Conservation (phyloP, 2,329 filamentous ascomycete genomes). For the Cladosporium halotolerans region DNA sequence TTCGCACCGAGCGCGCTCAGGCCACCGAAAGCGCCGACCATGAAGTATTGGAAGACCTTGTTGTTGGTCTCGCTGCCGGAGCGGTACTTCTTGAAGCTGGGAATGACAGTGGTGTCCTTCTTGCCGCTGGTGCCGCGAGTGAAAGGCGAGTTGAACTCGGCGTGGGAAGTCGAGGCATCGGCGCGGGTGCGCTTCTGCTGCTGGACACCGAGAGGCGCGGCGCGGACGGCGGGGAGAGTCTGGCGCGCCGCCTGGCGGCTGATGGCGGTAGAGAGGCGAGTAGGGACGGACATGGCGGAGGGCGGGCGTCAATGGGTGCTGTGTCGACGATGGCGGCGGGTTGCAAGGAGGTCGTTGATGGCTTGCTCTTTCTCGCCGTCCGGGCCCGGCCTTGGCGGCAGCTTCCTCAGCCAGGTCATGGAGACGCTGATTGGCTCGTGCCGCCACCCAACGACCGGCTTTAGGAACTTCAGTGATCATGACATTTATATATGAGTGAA, state of each 20-base stretch:
- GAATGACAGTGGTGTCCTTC: slow-evolving; percentile 62
- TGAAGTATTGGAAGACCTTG: slow-evolving; percentile 94
- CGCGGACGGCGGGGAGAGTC: slow-evolving; percentile 41
- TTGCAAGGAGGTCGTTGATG: slow-evolving; percentile 11
- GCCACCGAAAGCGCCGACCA: slow-evolving; percentile 93
- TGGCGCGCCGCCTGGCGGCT: slow-evolving; percentile 43
- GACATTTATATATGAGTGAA: no score
- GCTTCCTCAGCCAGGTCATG: neutral
- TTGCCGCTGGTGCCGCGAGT: slow-evolving; percentile 32
- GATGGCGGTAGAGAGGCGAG: slow-evolving; percentile 40
- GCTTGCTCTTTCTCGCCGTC: neutral
- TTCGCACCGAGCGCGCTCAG: slow-evolving; percentile 90
- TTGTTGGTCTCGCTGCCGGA: slow-evolving; percentile 65
- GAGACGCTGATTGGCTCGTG: neutral
- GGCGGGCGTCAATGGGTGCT: slow-evolving; percentile 14
- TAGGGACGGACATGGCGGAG: slow-evolving; percentile 45
- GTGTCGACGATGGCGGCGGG: slow-evolving; percentile 10
- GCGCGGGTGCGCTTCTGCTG: slow-evolving; percentile 38
- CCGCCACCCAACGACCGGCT: neutral
- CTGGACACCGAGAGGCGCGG: slow-evolving; percentile 34
- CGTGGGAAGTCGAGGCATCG: slow-evolving; percentile 33
- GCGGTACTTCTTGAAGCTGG: slow-evolving; percentile 84
- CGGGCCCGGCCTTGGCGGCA: neutral
- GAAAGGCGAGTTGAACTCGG: slow-evolving; percentile 52
- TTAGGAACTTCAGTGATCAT: no score